Percentiles rank a stretch among this genome's conserved stretches.
Conservation (phyloP, 768 basidiomycete species). For the Kwoniella sp. region DNA sequence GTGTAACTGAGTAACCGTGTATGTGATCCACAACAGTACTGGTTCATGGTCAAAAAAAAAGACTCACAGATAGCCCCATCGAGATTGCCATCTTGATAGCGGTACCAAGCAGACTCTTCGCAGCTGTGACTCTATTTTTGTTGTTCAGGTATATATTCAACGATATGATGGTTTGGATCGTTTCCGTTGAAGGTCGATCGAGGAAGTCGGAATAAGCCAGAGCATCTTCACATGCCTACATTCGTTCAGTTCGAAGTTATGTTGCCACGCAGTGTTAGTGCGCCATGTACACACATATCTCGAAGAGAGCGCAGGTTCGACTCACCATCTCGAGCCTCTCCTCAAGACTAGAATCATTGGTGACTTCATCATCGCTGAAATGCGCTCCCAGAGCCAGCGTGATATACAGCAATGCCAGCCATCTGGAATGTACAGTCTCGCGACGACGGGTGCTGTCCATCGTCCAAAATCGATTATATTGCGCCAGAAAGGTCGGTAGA, state of each 20-base stretch:
- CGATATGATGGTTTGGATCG: slow-evolving; percentile 29
- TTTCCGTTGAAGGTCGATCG: slow-evolving; percentile 20
- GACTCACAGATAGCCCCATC: slow-evolving; percentile 23
- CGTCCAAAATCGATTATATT: slow-evolving; percentile 25
- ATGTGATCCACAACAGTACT: too few relatives aligned
- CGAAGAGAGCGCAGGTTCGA: too few relatives aligned
- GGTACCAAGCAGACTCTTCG: slow-evolving; percentile 16
- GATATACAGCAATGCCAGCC: slow-evolving; percentile 26
- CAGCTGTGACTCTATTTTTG: slow-evolving; percentile 20
- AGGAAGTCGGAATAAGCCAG: slow-evolving; percentile 26
- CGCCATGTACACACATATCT: too few relatives aligned
- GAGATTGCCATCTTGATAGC: slow-evolving; percentile 27
- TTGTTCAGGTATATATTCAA: slow-evolving; percentile 32
- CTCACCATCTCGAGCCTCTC: slow-evolving; percentile 11
- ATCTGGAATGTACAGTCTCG: slow-evolving; percentile 23
- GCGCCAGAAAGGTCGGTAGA: slow-evolving; percentile 25
- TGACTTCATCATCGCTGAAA: slow-evolving; percentile 23
- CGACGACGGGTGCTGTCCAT: slow-evolving; percentile 9
- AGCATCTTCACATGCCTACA: slow-evolving; percentile 23
- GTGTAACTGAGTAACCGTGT: too few relatives aligned
- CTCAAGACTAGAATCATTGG: slow-evolving; percentile 2
- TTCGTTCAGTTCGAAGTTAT: too few relatives aligned
- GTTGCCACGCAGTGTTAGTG: too few relatives aligned
- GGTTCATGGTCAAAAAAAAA: too few relatives aligned
- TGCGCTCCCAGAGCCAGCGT: slow-evolving; percentile 22